Conservation (phyloP, 257 asterid species). For the Cynanchum wilfordii region DNA sequence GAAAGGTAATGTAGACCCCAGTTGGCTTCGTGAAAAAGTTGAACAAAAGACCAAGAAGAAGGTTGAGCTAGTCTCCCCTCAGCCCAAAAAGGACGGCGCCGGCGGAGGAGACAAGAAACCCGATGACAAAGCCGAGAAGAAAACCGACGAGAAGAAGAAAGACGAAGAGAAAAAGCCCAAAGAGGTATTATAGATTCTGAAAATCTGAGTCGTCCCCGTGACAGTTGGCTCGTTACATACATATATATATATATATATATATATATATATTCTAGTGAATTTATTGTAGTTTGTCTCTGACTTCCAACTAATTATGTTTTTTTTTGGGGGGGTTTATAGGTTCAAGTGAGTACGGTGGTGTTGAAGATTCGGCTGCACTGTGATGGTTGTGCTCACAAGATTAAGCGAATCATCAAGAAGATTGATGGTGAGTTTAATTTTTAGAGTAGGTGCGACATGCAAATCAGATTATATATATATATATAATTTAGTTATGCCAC, state of each 20-base stretch:
- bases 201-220: not conserved
- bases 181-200: constrained; percentile 23
- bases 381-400: constrained; percentile 82
- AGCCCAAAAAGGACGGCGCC: constrained; percentile 42
- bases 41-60: constrained; percentile 74
- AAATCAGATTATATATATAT: not conserved
- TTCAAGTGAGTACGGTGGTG: constrained; percentile 45
- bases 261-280: too few relatives aligned
- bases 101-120: constrained; percentile 32
- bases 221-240: too few relatives aligned
- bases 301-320: too few relatives aligned
- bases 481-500: not conserved
- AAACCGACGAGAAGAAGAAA: constrained; percentile 28
- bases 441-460: not conserved
- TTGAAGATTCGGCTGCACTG: constrained; percentile 80
- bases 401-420: constrained; percentile 59
- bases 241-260: too few relatives aligned
- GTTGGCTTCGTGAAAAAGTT: constrained; percentile 61
- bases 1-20: constrained; percentile 80
- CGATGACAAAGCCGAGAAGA: constrained; percentile 27
- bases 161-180: constrained; percentile 28
- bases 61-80: constrained; percentile 78
- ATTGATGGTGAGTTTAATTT: constrained; percentile 26
- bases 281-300: not conserved
- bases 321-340: constrained; percentile 29